Percentiles rank a stretch among this genome's conserved stretches.
These are phyloP conservation scores for Trifolium subterraneum DNA, from an alignment of 306 rosid genomes.

Conservation along the genomic window DNA sequence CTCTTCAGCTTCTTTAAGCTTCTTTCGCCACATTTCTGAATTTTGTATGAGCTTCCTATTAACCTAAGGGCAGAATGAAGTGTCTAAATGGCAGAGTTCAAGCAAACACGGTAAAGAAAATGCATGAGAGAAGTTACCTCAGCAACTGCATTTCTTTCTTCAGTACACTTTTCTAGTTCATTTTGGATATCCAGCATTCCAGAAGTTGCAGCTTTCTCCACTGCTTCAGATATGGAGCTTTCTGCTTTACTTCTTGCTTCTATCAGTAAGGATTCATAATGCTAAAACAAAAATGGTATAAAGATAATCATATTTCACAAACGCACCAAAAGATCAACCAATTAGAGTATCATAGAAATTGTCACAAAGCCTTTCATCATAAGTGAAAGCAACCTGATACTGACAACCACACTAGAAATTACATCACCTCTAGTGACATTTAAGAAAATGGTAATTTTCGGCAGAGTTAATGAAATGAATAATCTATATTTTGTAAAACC, in stretches of 20 bases:
- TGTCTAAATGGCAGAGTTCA: conserved; percentile 14
- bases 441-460: conserved; percentile 16
- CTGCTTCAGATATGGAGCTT: conserved; percentile 69
- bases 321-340: conserved; percentile 39
- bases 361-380: conserved; percentile 28
- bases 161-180: conserved; percentile 64
- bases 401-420: conserved; percentile 24
- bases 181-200: conserved; percentile 74
- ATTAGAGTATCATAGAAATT: conserved; percentile 31
- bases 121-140: conserved; percentile 52
- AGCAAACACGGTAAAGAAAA: conserved; percentile 7
- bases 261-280: conserved; percentile 70
- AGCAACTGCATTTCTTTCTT: conserved; percentile 66
- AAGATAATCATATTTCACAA: conserved; percentile 32
- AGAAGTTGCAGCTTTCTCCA: conserved; percentile 70
- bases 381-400: conserved; percentile 30
- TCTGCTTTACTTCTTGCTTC: conserved; percentile 79
- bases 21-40: conserved; percentile 67
- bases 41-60: conserved; percentile 75
- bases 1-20: conserved; percentile 74
- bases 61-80: conserved; percentile 53
- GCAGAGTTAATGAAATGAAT: conserved; percentile 32
- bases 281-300: conserved; percentile 49
- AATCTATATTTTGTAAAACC: conserved; percentile 19
- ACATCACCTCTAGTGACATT: conserved; percentile 28